Evolutionary conservation across 2,329 filamentous ascomycete species (phyloP).

Genomic region (Pseudonectria foliicola): DNA sequence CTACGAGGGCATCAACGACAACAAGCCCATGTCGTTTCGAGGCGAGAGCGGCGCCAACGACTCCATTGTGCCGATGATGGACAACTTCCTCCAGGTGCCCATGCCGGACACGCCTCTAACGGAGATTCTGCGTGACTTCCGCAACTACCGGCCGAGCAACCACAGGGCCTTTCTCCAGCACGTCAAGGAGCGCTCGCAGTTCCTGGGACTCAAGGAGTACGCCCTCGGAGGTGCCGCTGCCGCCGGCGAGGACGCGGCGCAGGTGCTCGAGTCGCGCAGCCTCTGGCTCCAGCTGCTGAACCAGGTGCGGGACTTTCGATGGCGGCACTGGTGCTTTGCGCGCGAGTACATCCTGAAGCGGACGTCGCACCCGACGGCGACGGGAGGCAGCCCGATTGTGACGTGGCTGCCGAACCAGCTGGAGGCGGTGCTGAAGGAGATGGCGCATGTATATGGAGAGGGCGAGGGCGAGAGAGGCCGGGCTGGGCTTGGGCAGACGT

Average conservation of each 20-base stretch:
- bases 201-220: constrained; percentile 51
- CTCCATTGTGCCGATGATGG: constrained; percentile 84
- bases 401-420: constrained; percentile 82
- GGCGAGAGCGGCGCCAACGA: constrained; percentile 94
- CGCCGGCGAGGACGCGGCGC: constrained; percentile 26
- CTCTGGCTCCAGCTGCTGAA: constrained; percentile 61
- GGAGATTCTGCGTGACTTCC: constrained; percentile 80
- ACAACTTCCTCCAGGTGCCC: constrained; percentile 75
- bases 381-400: constrained; percentile 74
- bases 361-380: constrained; percentile 69
- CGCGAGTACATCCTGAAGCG: constrained; percentile 78
- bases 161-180: constrained; percentile 78
- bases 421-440: constrained; percentile 64
- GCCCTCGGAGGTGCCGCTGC: constrained; percentile 35
- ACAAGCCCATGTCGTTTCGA: constrained; percentile 69
- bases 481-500: constrained; percentile 38
- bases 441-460: constrained; percentile 49
- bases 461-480: constrained; percentile 29
- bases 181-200: constrained; percentile 46
- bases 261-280: constrained; percentile 47
- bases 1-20: constrained; percentile 74
- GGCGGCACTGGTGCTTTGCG: constrained; percentile 81
- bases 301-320: constrained; percentile 74
- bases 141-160: constrained; percentile 80
- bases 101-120: constrained; percentile 90